Percentiles rank a stretch among this genome's conserved stretches.
Conservation (phyloP, 495 filamentous ascomycete genomes). For the Parachaetomium inaequale region DNA sequence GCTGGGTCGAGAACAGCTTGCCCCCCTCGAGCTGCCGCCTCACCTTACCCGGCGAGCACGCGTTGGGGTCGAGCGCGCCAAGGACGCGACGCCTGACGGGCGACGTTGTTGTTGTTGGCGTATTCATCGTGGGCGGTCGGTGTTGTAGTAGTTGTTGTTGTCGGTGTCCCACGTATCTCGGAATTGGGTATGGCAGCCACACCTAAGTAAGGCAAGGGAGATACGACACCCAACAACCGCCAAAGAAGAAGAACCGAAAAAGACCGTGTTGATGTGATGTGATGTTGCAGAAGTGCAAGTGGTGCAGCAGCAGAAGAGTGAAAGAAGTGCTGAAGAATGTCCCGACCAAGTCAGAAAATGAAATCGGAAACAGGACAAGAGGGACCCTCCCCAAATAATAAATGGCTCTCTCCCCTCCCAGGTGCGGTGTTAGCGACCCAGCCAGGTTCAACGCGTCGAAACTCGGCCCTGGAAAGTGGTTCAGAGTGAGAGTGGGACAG, state of each 20-base stretch:
- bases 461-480: not conserved
- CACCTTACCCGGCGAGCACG: slow-evolving; percentile 26
- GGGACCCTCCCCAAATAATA: not conserved
- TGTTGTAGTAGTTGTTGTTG: too few species aligned
- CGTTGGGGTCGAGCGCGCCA: slow-evolving; percentile 41
- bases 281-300: not conserved
- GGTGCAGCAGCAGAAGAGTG: not conserved
- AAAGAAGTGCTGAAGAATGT: not conserved
- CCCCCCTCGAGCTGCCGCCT: not conserved
- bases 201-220: too few species aligned
- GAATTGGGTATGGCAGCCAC: too few species aligned
- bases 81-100: slow-evolving; percentile 48
- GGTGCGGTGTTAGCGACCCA: not conserved
- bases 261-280: not conserved
- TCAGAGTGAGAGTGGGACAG: too few species aligned
- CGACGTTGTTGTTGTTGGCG: slow-evolving; percentile 20
- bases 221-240: not conserved
- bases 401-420: not conserved
- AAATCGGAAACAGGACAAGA: too few species aligned
- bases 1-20: not conserved
- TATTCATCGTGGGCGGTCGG: slow-evolving; percentile 35
- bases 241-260: not conserved
- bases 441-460: slow-evolving; percentile 5
- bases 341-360: too few species aligned
- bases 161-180: too few species aligned